phyloP scores from a whole-genome alignment of 345 rosid species.

The Arabidopsis arenosa region DNA sequence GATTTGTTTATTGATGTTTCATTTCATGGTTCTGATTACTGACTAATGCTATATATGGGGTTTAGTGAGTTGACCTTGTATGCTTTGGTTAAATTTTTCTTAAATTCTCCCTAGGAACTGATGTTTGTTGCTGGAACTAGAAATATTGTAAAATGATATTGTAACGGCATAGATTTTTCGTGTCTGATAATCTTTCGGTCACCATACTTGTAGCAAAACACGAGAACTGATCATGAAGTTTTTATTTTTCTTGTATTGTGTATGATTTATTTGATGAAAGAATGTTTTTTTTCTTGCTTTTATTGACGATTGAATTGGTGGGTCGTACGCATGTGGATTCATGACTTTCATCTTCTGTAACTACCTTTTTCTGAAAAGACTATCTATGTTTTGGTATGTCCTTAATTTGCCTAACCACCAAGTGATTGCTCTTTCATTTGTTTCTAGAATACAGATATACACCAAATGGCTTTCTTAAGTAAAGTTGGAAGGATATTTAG shows the following conservation, averaged over 20 bases:
- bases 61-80: conserved; percentile 39
- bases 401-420: conserved; percentile 7
- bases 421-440: conserved; percentile 22
- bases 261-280: conserved; percentile 2
- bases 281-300: neutral
- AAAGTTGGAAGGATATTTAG: conserved; percentile 70
- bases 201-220: conserved; percentile 18
- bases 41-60: neutral
- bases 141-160: too few species aligned
- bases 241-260: conserved; percentile 7
- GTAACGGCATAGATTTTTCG: too few species aligned
- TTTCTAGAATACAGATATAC: conserved; percentile 9
- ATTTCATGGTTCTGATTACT: neutral
- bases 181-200: neutral
- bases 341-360: neutral
- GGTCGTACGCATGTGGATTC: neutral
- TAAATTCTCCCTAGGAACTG: neutral
- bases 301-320: conserved; percentile 5
- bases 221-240: neutral
- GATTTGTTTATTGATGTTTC: neutral
- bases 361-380: neutral
- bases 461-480: conserved; percentile 80
- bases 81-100: neutral
- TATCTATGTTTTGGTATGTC: conserved; percentile 11
- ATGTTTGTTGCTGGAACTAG: neutral